Evolutionary conservation across 768 basidiomycete species (phyloP), one percentile per base, ranked within the genome.

Genomic region (Melanogaster broomeanus): DNA sequence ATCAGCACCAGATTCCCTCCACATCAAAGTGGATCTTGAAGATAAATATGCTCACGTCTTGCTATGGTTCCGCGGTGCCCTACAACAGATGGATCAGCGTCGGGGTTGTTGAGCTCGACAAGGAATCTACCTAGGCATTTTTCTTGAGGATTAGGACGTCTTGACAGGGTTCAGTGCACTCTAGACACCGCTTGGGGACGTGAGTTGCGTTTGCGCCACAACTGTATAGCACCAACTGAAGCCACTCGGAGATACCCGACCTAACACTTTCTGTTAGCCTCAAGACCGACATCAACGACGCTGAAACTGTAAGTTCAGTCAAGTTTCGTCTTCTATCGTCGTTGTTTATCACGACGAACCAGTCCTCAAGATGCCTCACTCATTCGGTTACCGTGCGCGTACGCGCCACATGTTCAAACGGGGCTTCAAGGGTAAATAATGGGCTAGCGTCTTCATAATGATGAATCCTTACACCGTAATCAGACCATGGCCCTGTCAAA

Each of bases 381-480:
- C 96, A 51, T 99, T 88, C 84, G 96, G 96, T 92, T 92, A 95
- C 82, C 88, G 96, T 72, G 96, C 96, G 90, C 94, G 96, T 66
- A 98, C 96, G 87, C 94, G 96, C 87, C 80, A 95, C 79, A 97
- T 98, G 95, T 98, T 99, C 90, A 94, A 91, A 85, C 82, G 90
- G 79, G 89, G 87, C 68, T 98, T 98, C 88, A 96, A 96, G 84
- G 85, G 94, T 95, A 74, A 65, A 81, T 71, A 55, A 44, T 49
- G 43, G 56, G 42, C 1, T 28, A 37, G 48, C 43, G 53, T 51
- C 53, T 60, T 38, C 58, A 27, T 57, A 3, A 40, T 18, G 24
- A 16, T 9, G 22, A 30, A 48, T 48, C 22, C 51, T 52, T n/a
- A 57, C 49, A 40, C 45, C 18, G 22, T 38, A 12, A 44, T 31